A percentile compares a stretch with the other conserved stretches of the same genome.
phyloP scores from a whole-genome alignment of 192 early-diverging fungal genomes.

The Ambispora gerdemannii region DNA sequence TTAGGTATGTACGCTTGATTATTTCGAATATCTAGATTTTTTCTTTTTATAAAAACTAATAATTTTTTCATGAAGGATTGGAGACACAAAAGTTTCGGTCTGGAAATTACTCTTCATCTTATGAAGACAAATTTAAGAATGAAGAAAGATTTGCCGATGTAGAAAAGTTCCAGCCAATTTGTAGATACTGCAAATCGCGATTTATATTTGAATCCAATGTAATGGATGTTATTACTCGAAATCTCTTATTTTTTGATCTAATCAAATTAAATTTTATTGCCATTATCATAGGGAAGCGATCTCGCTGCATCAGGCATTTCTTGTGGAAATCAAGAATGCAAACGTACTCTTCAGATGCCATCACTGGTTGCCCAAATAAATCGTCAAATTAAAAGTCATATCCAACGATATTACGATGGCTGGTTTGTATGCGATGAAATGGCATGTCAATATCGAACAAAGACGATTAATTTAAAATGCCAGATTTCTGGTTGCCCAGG shows the following conservation, averaged over 20 bases:
- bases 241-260: conserved; percentile 20
- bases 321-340: conserved; percentile 58
- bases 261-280: conserved; percentile 18
- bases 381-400: conserved; percentile 58
- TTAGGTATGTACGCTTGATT: conserved; percentile 59
- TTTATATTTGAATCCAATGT: conserved; percentile 43
- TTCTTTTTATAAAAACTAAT: neutral
- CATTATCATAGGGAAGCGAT: conserved; percentile 1
- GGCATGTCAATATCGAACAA: conserved; percentile 62
- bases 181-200: conserved; percentile 54
- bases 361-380: conserved; percentile 64
- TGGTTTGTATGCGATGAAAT: conserved; percentile 78
- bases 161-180: conserved; percentile 60
- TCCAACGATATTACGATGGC: conserved; percentile 73
- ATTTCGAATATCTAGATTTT: neutral
- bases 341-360: conserved; percentile 36
- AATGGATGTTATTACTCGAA: no score
- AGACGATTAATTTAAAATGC: conserved; percentile 59
- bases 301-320: neutral
- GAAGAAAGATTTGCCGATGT: conserved; percentile 74
- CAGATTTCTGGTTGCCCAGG: conserved; percentile 75
- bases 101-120: neutral
- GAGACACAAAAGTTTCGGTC: conserved; percentile 63
- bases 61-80: conserved; percentile 43
- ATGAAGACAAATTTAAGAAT: conserved; percentile 45